These are phyloP conservation scores for Globisporangium radiosum DNA, from an alignment of 352 stramenopile genomes.

Conservation along the genomic window DNA sequence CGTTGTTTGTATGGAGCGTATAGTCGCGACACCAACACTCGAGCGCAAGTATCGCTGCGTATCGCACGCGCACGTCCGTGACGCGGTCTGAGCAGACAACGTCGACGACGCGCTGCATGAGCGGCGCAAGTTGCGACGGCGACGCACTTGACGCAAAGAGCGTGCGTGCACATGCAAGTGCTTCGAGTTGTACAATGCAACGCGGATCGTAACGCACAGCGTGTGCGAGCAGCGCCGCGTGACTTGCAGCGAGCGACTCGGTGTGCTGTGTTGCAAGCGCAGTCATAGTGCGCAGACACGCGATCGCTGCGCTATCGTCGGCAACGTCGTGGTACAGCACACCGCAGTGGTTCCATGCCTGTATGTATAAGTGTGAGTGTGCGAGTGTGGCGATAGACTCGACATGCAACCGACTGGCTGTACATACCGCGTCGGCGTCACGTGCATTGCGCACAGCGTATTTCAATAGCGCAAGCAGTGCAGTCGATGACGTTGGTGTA, in stretches of 20 bases:
- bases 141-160: not conserved
- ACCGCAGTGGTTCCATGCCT: constrained; percentile 38
- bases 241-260: not conserved
- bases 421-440: not conserved
- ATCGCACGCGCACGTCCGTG: not conserved
- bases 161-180: not conserved
- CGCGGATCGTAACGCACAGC: not conserved
- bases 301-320: constrained; percentile 27
- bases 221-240: not conserved
- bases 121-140: not conserved
- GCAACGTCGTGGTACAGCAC: constrained; percentile 28
- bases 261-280: constrained; percentile 22
- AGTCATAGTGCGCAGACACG: constrained; percentile 25
- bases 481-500: not conserved
- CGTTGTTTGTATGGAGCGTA: not conserved
- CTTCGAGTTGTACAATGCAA: not conserved
- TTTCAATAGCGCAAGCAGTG: not conserved
- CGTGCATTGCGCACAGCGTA: not conserved
- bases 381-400: not conserved
- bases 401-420: not conserved
- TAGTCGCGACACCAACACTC: not conserved
- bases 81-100: not conserved
- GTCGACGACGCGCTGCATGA: not conserved
- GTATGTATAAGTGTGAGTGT: not conserved
- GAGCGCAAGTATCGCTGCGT: not conserved